A percentile compares a stretch with the other conserved stretches of the same genome.
Evolutionary conservation across 768 basidiomycete genomes (phyloP).

Genomic region (Serendipita sp.): DNA sequence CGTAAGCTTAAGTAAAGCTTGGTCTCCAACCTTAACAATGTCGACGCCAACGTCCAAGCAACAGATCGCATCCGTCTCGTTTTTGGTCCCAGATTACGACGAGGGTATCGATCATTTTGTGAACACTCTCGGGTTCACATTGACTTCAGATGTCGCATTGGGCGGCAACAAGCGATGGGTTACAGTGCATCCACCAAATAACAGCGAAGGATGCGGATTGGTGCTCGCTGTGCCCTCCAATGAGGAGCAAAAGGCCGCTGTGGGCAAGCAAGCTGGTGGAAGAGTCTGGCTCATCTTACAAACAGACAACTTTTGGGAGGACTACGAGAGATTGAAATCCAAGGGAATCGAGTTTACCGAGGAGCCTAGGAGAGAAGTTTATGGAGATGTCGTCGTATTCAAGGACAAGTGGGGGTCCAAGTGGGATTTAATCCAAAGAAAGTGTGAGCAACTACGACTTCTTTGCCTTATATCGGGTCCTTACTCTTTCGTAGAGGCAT

Average conservation of each 20-base stretch:
- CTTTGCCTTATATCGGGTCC: not conserved
- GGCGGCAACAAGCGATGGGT: not conserved
- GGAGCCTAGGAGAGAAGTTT: not conserved
- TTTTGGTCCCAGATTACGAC: not conserved
- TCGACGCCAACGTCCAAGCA: not conserved
- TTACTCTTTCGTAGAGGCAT: no score
- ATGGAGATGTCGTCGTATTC: slow-evolving; percentile 1
- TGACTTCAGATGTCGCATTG: not conserved
- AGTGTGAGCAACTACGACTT: not conserved
- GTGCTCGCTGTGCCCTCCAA: not conserved
- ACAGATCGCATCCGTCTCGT: not conserved
- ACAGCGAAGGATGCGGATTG: not conserved
- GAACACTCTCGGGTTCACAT: not conserved
- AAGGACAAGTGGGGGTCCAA: not conserved
- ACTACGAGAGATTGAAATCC: not conserved
- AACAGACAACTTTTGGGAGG: not conserved
- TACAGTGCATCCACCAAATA: not conserved
- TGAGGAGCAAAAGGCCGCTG: not conserved
- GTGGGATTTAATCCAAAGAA: not conserved
- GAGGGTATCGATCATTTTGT: slow-evolving; percentile 1
- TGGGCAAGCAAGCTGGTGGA: not conserved
- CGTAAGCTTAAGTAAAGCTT: no score
- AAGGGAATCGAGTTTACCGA: not conserved
- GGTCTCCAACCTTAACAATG: not conserved
- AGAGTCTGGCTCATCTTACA: not conserved